These are phyloP conservation scores for Hibiscus trionum DNA, from an alignment of 345 rosid species.

Conservation along the genomic window DNA sequence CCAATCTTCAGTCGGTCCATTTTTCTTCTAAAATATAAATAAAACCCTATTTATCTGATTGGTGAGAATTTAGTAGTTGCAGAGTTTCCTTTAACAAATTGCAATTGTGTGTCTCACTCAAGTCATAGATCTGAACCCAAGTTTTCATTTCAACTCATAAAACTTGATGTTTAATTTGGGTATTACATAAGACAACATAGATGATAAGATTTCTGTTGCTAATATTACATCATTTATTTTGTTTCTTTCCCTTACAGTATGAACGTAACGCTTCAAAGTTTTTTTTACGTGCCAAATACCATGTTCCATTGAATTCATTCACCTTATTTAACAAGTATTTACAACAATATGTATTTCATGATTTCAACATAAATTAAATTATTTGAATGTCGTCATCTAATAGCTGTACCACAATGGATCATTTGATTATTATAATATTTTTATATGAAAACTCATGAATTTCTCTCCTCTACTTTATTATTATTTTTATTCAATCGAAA, in stretches of 20 bases:
- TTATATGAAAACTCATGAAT: background rate
- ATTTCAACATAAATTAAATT: too few relatives aligned
- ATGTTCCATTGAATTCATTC: background rate
- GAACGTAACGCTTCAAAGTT: background rate
- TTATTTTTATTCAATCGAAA: background rate
- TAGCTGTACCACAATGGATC: background rate
- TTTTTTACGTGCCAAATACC: background rate
- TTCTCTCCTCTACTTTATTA: background rate
- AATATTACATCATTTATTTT: background rate
- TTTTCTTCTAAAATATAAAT: background rate
- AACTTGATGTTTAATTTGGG: background rate
- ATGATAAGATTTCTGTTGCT: background rate
- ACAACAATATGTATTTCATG: too few relatives aligned
- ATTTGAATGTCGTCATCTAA: background rate
- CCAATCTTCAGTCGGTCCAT: slow-evolving; percentile 5
- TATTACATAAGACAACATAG: background rate
- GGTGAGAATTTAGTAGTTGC: background rate
- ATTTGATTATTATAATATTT: background rate
- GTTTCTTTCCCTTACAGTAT: background rate
- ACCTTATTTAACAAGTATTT: background rate
- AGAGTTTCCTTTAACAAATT: background rate
- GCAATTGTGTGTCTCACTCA: too few relatives aligned
- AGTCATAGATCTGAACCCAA: too few relatives aligned
- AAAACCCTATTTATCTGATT: background rate
- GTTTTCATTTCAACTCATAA: too few relatives aligned